Evolutionary conservation across 345 rosid species (phyloP), one percentile per base, ranked within the genome.

Genomic region (Linum tenue): DNA sequence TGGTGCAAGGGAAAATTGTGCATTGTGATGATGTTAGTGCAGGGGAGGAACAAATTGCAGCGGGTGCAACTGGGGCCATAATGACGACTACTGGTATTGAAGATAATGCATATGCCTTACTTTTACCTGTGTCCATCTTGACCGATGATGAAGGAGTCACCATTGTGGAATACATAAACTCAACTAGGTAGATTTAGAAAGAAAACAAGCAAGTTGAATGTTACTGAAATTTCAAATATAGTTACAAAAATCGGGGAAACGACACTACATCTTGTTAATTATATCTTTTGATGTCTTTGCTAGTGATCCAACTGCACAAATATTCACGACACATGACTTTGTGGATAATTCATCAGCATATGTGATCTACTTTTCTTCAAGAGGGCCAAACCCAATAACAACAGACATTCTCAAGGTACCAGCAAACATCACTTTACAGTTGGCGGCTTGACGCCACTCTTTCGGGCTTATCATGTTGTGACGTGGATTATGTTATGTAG

Each of bases 51-150:
- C 61, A 41, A 4, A 17, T 3, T 5, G 10, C 16, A 22, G 50
- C 64, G 37, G 62, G 74, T 50, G 65, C 65, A 4, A 0, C 41
- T 8, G 83, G 86, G 42, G 38, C 75, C 62, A 73, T 77, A 58
- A 37, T 71, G 41, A n/a, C 5, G 2, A 66, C 70, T 7, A 2
- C 2, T 8, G 1, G 9, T 4, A 0, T 1, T 42, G 44, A 31
- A 12, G 72, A 69, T 62, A 37, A 37, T 48, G 42, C 84, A 42
- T 38, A 2, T 64, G 55, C 69, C 60, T 6, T 67, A 4, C 65
- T 81, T 15, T 55, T 78, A 5, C 79, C 84, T 40, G 75, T 67
- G 36, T 56, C 67, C 2, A 59, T 56, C 51, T 60, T 78, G 58
- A 22, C 3, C 14, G 2, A 3, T 0, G 58, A 57, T 4, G 63